Percentiles rank a stretch among this genome's conserved stretches.
phyloP scores from a whole-genome alignment of 2,329 filamentous ascomycete species.

The Aspergillus eucalypticola region DNA sequence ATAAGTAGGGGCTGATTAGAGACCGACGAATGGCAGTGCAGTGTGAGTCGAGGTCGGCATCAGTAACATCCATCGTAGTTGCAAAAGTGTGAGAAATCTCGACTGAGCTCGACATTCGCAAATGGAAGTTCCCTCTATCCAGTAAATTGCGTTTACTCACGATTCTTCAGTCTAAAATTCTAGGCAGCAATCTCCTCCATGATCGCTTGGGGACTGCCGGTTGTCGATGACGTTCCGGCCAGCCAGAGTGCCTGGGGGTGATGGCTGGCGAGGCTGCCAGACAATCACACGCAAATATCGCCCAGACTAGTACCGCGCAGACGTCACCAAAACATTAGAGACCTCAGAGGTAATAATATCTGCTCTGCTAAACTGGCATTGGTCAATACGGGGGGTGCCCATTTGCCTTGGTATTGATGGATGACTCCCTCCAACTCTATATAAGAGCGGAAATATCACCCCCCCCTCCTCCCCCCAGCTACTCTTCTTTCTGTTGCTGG shows the following conservation, averaged over 20 bases:
- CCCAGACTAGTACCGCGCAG: not conserved
- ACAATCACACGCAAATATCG: not conserved
- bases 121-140: not conserved
- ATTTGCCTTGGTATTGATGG: not conserved
- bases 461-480: too few relatives aligned
- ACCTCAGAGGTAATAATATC: not conserved
- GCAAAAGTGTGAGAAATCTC: not conserved
- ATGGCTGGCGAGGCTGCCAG: not conserved
- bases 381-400: not conserved
- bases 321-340: not conserved
- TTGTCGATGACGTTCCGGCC: not conserved
- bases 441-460: not conserved
- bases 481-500: not conserved
- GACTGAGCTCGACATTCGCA: not conserved
- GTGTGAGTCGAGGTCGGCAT: not conserved
- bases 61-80: not conserved
- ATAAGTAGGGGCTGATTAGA: not conserved
- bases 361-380: not conserved
- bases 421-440: not conserved
- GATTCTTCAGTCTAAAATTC: too few relatives aligned
- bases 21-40: not conserved
- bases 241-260: not conserved
- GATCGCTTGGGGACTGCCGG: not conserved
- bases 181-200: too few relatives aligned
- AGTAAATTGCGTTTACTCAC: too few relatives aligned